Percentiles rank a stretch among this genome's conserved stretches.
These are phyloP conservation scores for Pseudognaphalium luteoalbum DNA, from an alignment of 129 eudicot genomes.

Conservation along the genomic window DNA sequence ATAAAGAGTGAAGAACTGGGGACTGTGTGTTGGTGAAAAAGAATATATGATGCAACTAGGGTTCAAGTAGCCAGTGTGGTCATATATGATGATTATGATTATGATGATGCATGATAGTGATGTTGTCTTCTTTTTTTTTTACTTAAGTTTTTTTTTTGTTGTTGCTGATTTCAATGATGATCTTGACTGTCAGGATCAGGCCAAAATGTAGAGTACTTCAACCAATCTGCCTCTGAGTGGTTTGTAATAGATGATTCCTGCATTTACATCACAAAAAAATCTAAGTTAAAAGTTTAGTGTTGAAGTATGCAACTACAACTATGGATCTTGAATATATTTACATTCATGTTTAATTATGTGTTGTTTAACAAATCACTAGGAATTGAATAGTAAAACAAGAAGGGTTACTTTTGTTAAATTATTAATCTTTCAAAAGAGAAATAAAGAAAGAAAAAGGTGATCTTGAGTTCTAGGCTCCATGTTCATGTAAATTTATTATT, in stretches of 20 bases:
- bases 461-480: background rate
- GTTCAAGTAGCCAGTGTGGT: constrained; percentile 7
- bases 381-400: background rate
- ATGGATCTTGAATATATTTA: background rate
- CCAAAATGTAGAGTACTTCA: constrained; percentile 97
- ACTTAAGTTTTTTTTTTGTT: background rate
- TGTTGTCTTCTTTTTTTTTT: constrained; percentile 14
- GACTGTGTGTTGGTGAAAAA: constrained; percentile 35
- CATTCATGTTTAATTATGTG: background rate
- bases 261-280: constrained; percentile 24
- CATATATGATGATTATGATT: constrained; percentile 16
- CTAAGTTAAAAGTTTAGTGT: constrained; percentile 18
- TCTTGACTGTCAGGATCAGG: constrained; percentile 76
- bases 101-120: constrained; percentile 41
- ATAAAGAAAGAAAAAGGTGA: background rate
- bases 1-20: constrained; percentile 27
- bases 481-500: background rate
- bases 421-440: background rate
- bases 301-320: constrained; percentile 8
- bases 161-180: constrained; percentile 70
- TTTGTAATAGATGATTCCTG: constrained; percentile 83
- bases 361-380: background rate
- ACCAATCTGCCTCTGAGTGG: constrained; percentile 92
- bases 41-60: constrained; percentile 26
- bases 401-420: too few relatives aligned